phyloP scores from a whole-genome alignment of 345 rosid genomes.

The Aquilaria yunnanensis region DNA sequence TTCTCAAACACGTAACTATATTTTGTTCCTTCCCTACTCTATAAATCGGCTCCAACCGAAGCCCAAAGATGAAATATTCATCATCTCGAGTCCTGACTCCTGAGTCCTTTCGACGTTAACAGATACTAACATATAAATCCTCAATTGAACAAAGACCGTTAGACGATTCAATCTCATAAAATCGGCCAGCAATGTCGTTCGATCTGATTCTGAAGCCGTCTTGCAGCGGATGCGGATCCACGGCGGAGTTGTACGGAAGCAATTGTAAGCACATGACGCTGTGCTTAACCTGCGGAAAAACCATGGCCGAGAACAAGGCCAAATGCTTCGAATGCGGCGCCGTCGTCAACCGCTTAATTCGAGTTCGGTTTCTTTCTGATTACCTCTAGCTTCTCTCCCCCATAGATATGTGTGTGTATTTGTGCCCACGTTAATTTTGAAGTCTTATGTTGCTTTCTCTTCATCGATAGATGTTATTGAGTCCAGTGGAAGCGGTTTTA shows the following conservation, averaged over 20 bases:
- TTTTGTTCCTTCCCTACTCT: no score
- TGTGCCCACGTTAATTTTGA: neutral
- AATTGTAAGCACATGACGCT: slow-evolving; percentile 93
- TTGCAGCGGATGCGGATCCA: slow-evolving; percentile 73
- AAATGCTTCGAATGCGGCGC: slow-evolving; percentile 83
- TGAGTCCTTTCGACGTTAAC: no score
- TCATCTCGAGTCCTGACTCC: no score
- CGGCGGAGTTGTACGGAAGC: slow-evolving; percentile 76
- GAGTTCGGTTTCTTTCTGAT: slow-evolving; percentile 32
- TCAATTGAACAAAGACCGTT: no score
- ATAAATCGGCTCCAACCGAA: no score
- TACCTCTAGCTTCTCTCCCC: neutral
- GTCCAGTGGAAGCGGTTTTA: no score
- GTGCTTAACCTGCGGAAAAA: slow-evolving; percentile 80
- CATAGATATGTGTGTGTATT: neutral
- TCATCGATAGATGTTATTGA: no score
- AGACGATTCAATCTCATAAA: neutral
- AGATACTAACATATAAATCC: no score
- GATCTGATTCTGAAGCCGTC: slow-evolving; percentile 69
- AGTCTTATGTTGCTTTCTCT: neutral
- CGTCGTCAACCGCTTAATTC: slow-evolving; percentile 66
- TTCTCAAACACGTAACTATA: no score
- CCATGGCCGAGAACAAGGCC: slow-evolving; percentile 75
- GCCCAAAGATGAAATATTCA: no score
- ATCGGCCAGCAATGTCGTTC: slow-evolving; percentile 40